These are phyloP conservation scores for Solanum medicagineum DNA, from an alignment of 257 asterid genomes.

Conservation along the genomic window DNA sequence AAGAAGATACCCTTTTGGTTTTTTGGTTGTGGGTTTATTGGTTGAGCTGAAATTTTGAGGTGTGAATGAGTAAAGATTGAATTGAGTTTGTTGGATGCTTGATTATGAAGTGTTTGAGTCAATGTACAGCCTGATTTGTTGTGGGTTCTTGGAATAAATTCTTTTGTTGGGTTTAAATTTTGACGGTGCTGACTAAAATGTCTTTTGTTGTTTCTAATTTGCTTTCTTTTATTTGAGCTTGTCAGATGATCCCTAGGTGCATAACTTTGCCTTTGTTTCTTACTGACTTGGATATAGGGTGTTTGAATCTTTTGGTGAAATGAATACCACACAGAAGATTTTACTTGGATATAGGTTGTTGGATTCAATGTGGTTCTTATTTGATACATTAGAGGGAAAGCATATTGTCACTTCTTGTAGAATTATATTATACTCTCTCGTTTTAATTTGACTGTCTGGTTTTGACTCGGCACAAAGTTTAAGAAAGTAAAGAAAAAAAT, in stretches of 20 bases:
- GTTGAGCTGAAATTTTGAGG: not conserved
- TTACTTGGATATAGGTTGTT: not conserved
- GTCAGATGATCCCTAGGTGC: not conserved
- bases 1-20: not conserved
- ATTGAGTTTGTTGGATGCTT: not conserved
- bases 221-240: not conserved
- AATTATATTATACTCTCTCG: not conserved
- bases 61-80: not conserved
- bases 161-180: conserved; percentile 4
- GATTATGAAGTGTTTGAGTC: not conserved
- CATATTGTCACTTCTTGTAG: not conserved
- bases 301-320: not conserved
- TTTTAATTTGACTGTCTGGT: not conserved
- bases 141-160: not conserved
- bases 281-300: not conserved
- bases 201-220: not conserved
- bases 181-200: not conserved
- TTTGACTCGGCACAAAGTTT: not conserved
- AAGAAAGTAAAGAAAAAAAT: not conserved
- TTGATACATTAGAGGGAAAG: not conserved
- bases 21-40: not conserved
- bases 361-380: not conserved
- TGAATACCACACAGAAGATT: not conserved
- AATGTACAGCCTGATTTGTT: not conserved
- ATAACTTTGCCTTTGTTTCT: not conserved